Evolutionary conservation across 495 filamentous ascomycete species (phyloP), one percentile per base, ranked within the genome.

Genomic region (Annulohypoxylon bovei): DNA sequence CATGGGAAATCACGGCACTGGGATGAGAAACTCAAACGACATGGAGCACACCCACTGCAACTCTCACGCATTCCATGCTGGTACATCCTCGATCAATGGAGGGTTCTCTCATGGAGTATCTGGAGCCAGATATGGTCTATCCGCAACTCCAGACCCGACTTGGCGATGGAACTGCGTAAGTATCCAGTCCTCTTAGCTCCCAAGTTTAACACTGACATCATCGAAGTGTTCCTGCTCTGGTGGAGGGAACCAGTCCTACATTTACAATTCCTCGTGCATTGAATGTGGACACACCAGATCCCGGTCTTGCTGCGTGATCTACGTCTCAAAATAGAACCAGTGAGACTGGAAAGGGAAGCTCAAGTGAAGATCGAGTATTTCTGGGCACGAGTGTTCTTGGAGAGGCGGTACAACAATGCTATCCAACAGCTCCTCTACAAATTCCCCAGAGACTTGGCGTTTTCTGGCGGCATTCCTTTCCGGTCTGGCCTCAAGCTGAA

Each of bases 121-220:
- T 6, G 18, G 11, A 20, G 53, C 18, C 12, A 0, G 14, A 2
- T 1, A 6, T 8, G 53, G 53, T 3, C 7, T 35, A 33, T 12
- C 33, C 20, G 23, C 20, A 20, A 22, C 1, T 4, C 16, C 67
- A 6, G 30, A 59, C 47, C 12, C 37, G 5, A 12, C 27, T 0
- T 40, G 28, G 46, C 42, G 71, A 3, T 73, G 71, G 71, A 70
- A 70, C 12, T 73, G 71, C 8, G 71, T 73, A 6, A 54, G 71
- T 62, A 33, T 5, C 3, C 18, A 27, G 11, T 12, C 14, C 7
- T 44, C 3, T 11, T 22, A 1, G n/a, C 8, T 37, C 11, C n/a
- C 18, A 23, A 1, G 28, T 25, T 6, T 28, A 32, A 9, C 9
- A 27, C 62, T 73, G 63, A 73, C 53, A 56, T 35, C 4, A 7